Evolutionary conservation across 495 filamentous ascomycete species (phyloP).

Genomic region (Polyplosphaeria fusca): DNA sequence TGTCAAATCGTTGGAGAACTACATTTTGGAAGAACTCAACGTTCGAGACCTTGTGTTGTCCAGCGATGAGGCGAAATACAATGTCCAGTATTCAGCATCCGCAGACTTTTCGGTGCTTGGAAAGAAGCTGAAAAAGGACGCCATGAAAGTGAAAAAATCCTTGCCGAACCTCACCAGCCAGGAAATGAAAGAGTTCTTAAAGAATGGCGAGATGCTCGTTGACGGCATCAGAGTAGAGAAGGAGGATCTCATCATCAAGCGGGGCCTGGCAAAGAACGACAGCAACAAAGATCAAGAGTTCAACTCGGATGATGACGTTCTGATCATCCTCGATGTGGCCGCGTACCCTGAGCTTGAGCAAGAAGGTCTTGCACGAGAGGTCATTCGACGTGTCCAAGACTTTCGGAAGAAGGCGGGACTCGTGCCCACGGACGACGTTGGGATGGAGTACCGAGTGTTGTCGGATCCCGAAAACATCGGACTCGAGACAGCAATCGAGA

Average conservation of each 20-base stretch:
- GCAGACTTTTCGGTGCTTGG: conserved; percentile 93
- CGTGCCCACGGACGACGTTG: conserved; percentile 76
- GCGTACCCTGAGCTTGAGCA: conserved; percentile 70
- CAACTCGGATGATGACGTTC: conserved; percentile 78
- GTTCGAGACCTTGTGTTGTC: conserved; percentile 80
- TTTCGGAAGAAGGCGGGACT: conserved; percentile 80
- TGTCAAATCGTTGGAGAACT: conserved; percentile 73
- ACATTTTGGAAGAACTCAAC: conserved; percentile 90
- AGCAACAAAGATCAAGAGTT: conserved; percentile 70
- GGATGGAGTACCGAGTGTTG: conserved; percentile 76
- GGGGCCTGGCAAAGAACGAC: conserved; percentile 68
- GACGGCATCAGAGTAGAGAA: conserved; percentile 77
- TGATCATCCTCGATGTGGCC: conserved; percentile 74
- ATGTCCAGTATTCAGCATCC: conserved; percentile 80
- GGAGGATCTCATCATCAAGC: conserved; percentile 80
- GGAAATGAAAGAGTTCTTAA: conserved; percentile 70
- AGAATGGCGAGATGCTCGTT: conserved; percentile 67
- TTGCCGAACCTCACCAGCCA: conserved; percentile 74
- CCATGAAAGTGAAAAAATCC: conserved; percentile 83
- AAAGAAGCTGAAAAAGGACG: conserved; percentile 95
- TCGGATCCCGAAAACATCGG: conserved; percentile 74
- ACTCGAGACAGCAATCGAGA: conserved; percentile 68
- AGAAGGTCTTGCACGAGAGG: conserved; percentile 74
- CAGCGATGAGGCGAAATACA: conserved; percentile 83
- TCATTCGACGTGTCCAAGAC: conserved; percentile 78